Conservation (phyloP, 1,284 basidiomycete species). For the Boletus sp. region DNA sequence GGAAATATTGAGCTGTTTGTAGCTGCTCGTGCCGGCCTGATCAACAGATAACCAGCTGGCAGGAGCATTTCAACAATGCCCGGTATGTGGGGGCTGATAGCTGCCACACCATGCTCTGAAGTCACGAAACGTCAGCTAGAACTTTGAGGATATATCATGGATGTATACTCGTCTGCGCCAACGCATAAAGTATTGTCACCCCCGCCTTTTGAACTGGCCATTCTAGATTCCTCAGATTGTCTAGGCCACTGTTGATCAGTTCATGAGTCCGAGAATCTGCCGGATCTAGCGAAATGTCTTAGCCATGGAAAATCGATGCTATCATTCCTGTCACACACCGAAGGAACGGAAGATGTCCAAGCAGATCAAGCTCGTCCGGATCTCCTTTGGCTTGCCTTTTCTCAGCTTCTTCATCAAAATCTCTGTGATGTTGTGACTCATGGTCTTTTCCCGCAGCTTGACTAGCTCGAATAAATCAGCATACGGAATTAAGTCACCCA, state of each 20-base stretch:
- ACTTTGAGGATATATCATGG: too few species aligned
- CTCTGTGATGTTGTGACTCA: slow-evolving; percentile 15
- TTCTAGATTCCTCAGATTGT: background rate
- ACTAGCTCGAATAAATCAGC: slow-evolving; percentile 21
- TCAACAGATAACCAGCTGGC: slow-evolving; percentile 13
- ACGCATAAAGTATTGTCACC: slow-evolving; percentile 30
- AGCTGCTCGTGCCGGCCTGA: background rate
- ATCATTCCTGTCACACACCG: slow-evolving; percentile 15
- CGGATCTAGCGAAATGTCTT: slow-evolving; percentile 9
- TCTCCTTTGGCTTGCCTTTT: slow-evolving; percentile 19
- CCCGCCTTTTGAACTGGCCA: slow-evolving; percentile 34
- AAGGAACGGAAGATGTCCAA: slow-evolving; percentile 28
- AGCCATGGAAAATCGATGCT: background rate
- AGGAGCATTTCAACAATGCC: slow-evolving; percentile 29
- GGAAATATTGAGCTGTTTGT: background rate
- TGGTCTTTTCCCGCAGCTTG: slow-evolving; percentile 22
- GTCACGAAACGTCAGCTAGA: background rate
- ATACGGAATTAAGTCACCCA: too few species aligned
- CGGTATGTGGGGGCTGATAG: slow-evolving; percentile 16
- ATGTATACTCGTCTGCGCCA: slow-evolving; percentile 27
- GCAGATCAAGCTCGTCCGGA: slow-evolving; percentile 29
- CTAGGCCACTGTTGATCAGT: slow-evolving; percentile 21
- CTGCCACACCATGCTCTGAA: slow-evolving; percentile 24
- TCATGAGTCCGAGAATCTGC: slow-evolving; percentile 10
- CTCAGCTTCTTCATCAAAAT: slow-evolving; percentile 25